Evolutionary conservation across 1,284 basidiomycete genomes (phyloP), one percentile per base, ranked within the genome.

Genomic region (Apiotrichum porosum): DNA sequence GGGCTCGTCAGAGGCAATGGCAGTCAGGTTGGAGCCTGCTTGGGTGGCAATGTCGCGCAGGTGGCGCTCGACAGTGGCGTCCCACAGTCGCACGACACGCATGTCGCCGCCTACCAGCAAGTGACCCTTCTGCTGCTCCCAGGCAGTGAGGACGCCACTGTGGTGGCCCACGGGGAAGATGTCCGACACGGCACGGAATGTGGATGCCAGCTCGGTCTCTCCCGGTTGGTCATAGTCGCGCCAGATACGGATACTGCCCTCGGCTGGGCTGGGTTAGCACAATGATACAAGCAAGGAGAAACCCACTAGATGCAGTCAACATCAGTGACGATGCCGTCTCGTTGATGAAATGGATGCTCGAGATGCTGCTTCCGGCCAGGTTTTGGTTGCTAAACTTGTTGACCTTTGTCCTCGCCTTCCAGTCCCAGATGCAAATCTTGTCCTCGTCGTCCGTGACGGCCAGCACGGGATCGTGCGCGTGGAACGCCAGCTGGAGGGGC

Each of bases 301-400:
- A 38, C 37, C 28, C 18, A 40, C 39, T 83, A 45, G 92, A 86
- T 9, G 84, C 91, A 34, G 88, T 85, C 47, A 98, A 75, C 52
- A 98, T 83, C 51, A 97, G 82, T 1, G 90, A 90, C 18, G 90
- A 87, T 12, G 91, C 86, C 52, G 95, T 92, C 72, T 98, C 90
- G 68, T 98, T 97, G 72, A 98, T 89, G 65, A 97, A 85, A 47
- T 89, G 81, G n/a, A 97, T 75, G 2, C 87, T 84, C 0, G 94
- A 95, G 55, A 97, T 89, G 51, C 81, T 84, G 9, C 85, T 88
- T 33, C 86, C 85, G 44, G 76, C 76, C 1, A 86, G 81, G 68
- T 94, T 93, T 37, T 89, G 90, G 60, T 97, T 97, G 63, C 81
- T 85, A 73, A 97, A 98, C 40, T 83, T 78, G 55, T 84, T 85